Percentiles rank a stretch among this genome's conserved stretches.
phyloP scores from a whole-genome alignment of 1,284 basidiomycete species.

The Omphalotus olearius region DNA sequence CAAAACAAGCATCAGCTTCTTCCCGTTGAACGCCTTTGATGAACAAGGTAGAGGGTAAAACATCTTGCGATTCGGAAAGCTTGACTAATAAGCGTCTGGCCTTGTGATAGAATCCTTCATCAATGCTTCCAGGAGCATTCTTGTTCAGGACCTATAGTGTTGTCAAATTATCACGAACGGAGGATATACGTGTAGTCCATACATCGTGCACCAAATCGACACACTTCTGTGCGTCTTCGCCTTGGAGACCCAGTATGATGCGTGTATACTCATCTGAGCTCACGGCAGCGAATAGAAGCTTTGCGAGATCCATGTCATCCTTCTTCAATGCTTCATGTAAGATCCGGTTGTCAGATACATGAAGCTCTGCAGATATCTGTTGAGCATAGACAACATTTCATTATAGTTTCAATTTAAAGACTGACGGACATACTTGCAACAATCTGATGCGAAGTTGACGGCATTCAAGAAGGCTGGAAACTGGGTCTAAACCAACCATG shows the following conservation, averaged over 20 bases:
- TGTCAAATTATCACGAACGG: neutral
- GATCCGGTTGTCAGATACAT: conserved; percentile 14
- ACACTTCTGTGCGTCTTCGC: conserved; percentile 18
- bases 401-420: neutral
- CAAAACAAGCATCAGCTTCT: conserved; percentile 17
- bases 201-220: conserved; percentile 21
- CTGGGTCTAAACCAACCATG: conserved; percentile 18
- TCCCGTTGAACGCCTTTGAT: conserved; percentile 18
- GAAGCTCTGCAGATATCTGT: conserved; percentile 16
- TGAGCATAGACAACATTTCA: neutral
- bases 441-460: conserved; percentile 17
- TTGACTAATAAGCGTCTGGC: conserved; percentile 22
- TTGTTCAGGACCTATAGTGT: conserved; percentile 7
- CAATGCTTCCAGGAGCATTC: neutral
- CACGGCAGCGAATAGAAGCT: conserved; percentile 12
- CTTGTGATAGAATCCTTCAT: conserved; percentile 16
- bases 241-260: conserved; percentile 15
- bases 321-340: conserved; percentile 18
- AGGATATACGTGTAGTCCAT: neutral
- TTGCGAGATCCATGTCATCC: conserved; percentile 18
- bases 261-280: conserved; percentile 13
- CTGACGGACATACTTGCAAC: conserved; percentile 13
- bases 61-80: conserved; percentile 20
- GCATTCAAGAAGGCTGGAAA: conserved; percentile 20
- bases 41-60: conserved; percentile 21